Conservation (phyloP, 2,329 filamentous ascomycete genomes). For the Monosporascus ibericus region DNA sequence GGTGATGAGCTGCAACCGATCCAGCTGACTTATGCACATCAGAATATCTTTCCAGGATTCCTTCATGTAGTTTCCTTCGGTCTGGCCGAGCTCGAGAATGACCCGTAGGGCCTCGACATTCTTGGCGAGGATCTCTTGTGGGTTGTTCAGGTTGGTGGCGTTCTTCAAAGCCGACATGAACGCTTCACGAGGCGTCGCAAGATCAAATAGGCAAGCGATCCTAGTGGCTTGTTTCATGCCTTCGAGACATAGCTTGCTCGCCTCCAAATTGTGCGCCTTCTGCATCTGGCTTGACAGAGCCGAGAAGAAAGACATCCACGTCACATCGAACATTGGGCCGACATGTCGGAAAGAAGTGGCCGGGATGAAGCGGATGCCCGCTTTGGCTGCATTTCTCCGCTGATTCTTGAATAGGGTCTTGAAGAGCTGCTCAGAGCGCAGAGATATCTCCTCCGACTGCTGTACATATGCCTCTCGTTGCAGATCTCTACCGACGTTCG, state of each 20-base stretch:
- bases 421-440: conserved; percentile 75
- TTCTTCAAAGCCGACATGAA: conserved; percentile 91
- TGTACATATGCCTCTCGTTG: conserved; percentile 91
- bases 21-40: conserved; percentile 91
- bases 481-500: conserved; percentile 84
- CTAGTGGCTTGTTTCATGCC: conserved; percentile 91
- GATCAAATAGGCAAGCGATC: conserved; percentile 87
- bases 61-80: conserved; percentile 83
- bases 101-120: conserved; percentile 93
- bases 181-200: conserved; percentile 88
- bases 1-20: conserved; percentile 89
- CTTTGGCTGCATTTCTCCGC: conserved; percentile 67
- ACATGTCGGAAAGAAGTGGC: conserved; percentile 93
- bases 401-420: conserved; percentile 90
- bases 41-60: conserved; percentile 94
- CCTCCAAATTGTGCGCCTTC: conserved; percentile 85
- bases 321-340: conserved; percentile 97
- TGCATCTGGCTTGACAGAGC: conserved; percentile 90
- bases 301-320: conserved; percentile 98
- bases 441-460: conserved; percentile 85
- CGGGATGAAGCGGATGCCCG: conserved; percentile 73
- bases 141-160: conserved; percentile 91
- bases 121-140: conserved; percentile 91
- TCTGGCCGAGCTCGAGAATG: conserved; percentile 84
- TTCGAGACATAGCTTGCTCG: conserved; percentile 88